Conservation (phyloP, 768 basidiomycete genomes). For the Calvatia gigantea region DNA sequence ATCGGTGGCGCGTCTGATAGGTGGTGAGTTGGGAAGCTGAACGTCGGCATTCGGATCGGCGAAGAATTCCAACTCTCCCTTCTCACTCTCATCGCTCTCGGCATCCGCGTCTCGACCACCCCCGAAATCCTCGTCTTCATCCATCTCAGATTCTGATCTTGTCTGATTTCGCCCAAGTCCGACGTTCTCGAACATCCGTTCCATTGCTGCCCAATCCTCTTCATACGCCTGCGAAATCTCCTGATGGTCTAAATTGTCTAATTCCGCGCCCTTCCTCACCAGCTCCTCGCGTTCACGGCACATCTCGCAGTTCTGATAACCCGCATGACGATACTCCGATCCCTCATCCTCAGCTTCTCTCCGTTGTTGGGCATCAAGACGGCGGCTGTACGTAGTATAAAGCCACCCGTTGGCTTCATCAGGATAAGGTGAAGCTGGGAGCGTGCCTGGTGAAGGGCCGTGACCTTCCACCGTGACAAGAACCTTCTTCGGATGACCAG, state of each 20-base stretch:
- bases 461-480: not conserved
- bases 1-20: conserved; percentile 19
- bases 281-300: conserved; percentile 19
- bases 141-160: conserved; percentile 21
- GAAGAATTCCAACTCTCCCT: conserved; percentile 23
- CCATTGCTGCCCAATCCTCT: conserved; percentile 14
- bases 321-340: conserved; percentile 7
- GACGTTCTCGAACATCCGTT: conserved; percentile 14
- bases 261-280: conserved; percentile 13
- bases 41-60: conserved; percentile 14
- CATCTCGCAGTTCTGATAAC: conserved; percentile 5
- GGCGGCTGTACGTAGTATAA: conserved; percentile 39
- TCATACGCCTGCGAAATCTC: conserved; percentile 4
- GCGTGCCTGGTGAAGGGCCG: not conserved
- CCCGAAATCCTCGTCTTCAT: conserved; percentile 22
- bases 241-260: not conserved
- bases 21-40: not conserved
- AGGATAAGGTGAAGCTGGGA: conserved; percentile 8
- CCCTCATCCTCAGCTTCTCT: not conserved
- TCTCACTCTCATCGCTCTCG: conserved; percentile 21
- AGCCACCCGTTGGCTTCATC: conserved; percentile 17
- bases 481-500: not conserved
- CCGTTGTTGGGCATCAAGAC: conserved; percentile 20
- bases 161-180: conserved; percentile 10
- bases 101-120: conserved; percentile 17